phyloP scores from a whole-genome alignment of 768 basidiomycete species.

The Mycena latifolia region DNA sequence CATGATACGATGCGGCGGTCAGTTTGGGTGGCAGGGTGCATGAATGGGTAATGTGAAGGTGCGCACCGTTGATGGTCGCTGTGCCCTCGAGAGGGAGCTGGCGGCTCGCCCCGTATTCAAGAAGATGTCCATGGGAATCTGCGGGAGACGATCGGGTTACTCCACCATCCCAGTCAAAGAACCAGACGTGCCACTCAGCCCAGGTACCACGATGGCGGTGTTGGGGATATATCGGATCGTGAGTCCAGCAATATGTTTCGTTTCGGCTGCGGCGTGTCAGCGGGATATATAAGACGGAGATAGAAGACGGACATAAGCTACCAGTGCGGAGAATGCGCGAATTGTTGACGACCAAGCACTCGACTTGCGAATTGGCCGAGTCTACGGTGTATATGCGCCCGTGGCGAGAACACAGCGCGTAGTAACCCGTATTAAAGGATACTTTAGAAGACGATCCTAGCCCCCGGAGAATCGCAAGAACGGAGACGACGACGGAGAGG shows the following conservation, averaged over 20 bases:
- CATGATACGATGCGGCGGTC: background rate
- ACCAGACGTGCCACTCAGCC: conserved; percentile 67
- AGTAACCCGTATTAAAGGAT: conserved; percentile 37
- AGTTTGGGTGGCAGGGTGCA: background rate
- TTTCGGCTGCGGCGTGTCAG: conserved; percentile 48
- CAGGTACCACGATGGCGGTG: conserved; percentile 73
- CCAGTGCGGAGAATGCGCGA: conserved; percentile 63
- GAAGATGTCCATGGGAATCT: conserved; percentile 88
- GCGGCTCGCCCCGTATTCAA: conserved; percentile 80
- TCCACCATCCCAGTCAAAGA: background rate
- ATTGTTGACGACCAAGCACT: conserved; percentile 71
- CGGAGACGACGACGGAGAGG: conserved; percentile 12
- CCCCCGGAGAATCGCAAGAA: background rate
- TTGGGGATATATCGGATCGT: conserved; percentile 34
- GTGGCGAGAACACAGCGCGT: conserved; percentile 67
- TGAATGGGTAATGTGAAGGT: background rate
- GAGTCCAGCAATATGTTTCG: background rate
- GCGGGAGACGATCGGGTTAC: conserved; percentile 9
- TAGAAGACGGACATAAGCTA: conserved; percentile 55
- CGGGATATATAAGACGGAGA: background rate
- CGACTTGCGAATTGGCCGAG: conserved; percentile 58
- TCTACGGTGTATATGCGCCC: conserved; percentile 81
- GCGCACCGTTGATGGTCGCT: conserved; percentile 65
- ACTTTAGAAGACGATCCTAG: background rate
- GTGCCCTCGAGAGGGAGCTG: conserved; percentile 76